Percentiles rank a stretch among this genome's conserved stretches.
phyloP scores from a whole-genome alignment of 2,329 filamentous ascomycete genomes.

The Neopestalotiopsis sp. region DNA sequence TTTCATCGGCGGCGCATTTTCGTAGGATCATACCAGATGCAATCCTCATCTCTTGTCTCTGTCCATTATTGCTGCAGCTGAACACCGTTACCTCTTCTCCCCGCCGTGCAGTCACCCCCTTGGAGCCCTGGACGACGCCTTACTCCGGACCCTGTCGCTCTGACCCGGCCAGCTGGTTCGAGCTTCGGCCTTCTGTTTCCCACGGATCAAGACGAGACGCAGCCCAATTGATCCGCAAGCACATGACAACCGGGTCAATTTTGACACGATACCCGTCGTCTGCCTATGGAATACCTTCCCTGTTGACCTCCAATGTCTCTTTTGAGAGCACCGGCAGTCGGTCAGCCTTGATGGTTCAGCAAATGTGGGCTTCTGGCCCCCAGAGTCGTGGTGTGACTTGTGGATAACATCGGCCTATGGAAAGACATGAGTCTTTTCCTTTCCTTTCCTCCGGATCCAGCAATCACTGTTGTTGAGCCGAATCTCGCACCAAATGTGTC shows the following conservation, averaged over 20 bases:
- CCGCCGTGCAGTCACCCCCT: background rate
- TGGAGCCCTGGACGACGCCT: background rate
- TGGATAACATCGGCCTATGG: background rate
- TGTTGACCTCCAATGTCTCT: background rate
- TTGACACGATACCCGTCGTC: background rate
- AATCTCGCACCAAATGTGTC: background rate
- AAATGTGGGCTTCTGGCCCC: background rate
- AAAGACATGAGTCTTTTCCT: background rate
- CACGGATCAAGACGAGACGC: background rate
- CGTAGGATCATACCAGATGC: constrained; percentile 6
- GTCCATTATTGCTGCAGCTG: background rate
- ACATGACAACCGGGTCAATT: background rate
- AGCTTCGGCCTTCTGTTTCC: background rate
- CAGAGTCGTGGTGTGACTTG: background rate
- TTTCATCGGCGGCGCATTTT: constrained; percentile 6
- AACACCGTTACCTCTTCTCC: background rate
- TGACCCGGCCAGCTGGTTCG: background rate
- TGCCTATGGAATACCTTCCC: too few species aligned
- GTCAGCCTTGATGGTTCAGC: background rate
- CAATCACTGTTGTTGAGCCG: background rate
- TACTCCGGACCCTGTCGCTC: background rate
- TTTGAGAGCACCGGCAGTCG: background rate
- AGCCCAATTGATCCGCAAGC: background rate
- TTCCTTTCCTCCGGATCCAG: background rate
- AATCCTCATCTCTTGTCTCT: background rate